These are phyloP conservation scores for Trichoderma oligosporum DNA, from an alignment of 2,329 filamentous ascomycete genomes.

Conservation along the genomic window DNA sequence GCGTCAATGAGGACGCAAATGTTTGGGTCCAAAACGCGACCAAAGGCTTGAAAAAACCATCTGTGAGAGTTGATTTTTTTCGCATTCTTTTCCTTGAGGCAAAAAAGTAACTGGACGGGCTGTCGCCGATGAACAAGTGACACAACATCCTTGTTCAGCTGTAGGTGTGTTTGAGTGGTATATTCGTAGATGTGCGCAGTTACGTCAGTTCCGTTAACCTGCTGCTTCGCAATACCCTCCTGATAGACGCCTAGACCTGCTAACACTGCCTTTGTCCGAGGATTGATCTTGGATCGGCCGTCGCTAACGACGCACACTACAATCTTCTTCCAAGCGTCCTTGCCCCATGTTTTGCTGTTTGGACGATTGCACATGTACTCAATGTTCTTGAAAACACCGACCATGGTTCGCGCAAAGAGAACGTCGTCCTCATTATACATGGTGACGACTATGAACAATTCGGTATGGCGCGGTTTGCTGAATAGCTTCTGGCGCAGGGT, in stretches of 20 bases:
- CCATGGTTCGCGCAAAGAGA: constrained; percentile 91
- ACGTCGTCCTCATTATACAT: constrained; percentile 99
- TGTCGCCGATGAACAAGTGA: constrained; percentile 79
- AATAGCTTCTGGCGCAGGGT: constrained; percentile 89
- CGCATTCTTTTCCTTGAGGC: constrained; percentile 98
- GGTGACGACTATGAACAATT: constrained; percentile 92
- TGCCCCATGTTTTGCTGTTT: constrained; percentile 96
- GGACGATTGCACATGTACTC: constrained; percentile 95
- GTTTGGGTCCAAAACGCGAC: constrained; percentile 85
- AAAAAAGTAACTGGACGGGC: constrained; percentile 95
- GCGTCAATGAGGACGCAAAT: constrained; percentile 96
- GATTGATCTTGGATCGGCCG: constrained; percentile 94
- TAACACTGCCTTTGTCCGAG: constrained; percentile 80
- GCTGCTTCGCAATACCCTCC: constrained; percentile 96
- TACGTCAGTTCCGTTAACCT: constrained; percentile 94
- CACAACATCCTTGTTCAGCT: constrained; percentile 87
- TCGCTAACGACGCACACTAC: constrained; percentile 97
- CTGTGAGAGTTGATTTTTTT: constrained; percentile 99
- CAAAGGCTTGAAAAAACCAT: constrained; percentile 99
- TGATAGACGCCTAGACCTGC: constrained; percentile 96
- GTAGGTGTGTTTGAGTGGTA: constrained; percentile 79
- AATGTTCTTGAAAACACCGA: constrained; percentile 96
- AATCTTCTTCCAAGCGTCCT: constrained; percentile 99
- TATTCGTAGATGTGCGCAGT: constrained; percentile 98
- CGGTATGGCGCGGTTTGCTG: constrained; percentile 85